These are phyloP conservation scores for Eucalyptus melliodora DNA, from an alignment of 345 rosid genomes.

Conservation along the genomic window DNA sequence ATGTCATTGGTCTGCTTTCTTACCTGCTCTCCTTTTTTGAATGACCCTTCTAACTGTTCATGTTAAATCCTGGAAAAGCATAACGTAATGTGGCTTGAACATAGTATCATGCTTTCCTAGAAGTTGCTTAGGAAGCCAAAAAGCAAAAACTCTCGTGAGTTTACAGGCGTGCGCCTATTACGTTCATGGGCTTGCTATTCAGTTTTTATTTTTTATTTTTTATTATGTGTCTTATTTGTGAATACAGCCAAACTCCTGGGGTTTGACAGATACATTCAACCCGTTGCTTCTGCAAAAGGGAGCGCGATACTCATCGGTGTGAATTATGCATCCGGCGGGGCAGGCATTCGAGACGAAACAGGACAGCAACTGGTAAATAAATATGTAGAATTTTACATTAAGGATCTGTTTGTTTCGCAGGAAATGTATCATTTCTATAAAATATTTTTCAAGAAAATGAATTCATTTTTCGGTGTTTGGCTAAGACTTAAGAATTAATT, in stretches of 20 bases:
- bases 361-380: slow-evolving; percentile 5
- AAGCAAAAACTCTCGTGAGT: not conserved
- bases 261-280: slow-evolving; percentile 9
- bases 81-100: not conserved
- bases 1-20: slow-evolving; percentile 2
- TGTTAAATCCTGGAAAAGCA: not conserved
- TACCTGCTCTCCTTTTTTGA: not conserved
- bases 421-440: no score
- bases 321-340: slow-evolving; percentile 38
- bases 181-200: not conserved
- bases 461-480: no score
- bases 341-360: slow-evolving; percentile 34
- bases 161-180: not conserved
- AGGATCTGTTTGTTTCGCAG: fast-evolving
- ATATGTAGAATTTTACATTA: not conserved
- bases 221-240: not conserved
- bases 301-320: slow-evolving; percentile 7
- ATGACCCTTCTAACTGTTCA: not conserved
- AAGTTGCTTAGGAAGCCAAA: not conserved
- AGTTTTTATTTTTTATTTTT: not conserved
- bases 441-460: no score
- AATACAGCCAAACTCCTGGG: slow-evolving; percentile 20
- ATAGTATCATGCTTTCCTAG: not conserved
- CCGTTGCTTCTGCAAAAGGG: slow-evolving; percentile 5
- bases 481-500: no score